Evolutionary conservation across 139 green algal genomes (phyloP), one percentile per base, ranked within the genome.

Genomic region (Desmodesmus armatus): DNA sequence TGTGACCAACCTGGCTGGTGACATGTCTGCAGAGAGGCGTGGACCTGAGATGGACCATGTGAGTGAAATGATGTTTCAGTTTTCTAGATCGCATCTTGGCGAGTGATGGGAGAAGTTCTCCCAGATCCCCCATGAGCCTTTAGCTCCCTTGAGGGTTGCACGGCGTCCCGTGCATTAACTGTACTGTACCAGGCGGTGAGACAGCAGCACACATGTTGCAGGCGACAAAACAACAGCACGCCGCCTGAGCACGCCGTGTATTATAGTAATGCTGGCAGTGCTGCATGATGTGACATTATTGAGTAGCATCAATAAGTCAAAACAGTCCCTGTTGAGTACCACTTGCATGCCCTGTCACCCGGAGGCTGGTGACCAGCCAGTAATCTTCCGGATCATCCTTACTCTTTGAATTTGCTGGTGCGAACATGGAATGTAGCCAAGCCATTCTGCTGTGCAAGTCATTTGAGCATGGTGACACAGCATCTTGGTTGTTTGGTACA

Each of bases 21-120:
- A 75, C 67, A 41, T 53, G 23, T 51, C 35, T n/a, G 67, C 67
- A 27, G 67, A 75, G 37, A 47, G 37, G 33, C 27, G 67, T 37
- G 67, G 67, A 21, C 67, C 67, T 53, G 67, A 75, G 15, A 37
- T 75, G n/a, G n/a, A n/a, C 37, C n/a, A 49, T 35, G 67, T 75
- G 29, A 51, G 67, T n/a, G n/a, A n/a, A n/a, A n/a, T n/a, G n/a
- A n/a, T n/a, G n/a, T n/a, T n/a, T n/a, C 19, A 15, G 11, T 2
- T 51, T 29, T 55, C 35, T 13, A 55, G 47, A 55, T 55, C 7
- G 47, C 47, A 55, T 7, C 47, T 21, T 13, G 9, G 7, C 9
- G 47, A 55, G 13, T 21, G 47, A 21, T 7, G 13, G 7, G 47
- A 55, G 47, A 7, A 21, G 7, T 55, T 55, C 7, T 55, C 7